Conservation (phyloP, 139 green algal species). For the Picochlorum sp. region DNA sequence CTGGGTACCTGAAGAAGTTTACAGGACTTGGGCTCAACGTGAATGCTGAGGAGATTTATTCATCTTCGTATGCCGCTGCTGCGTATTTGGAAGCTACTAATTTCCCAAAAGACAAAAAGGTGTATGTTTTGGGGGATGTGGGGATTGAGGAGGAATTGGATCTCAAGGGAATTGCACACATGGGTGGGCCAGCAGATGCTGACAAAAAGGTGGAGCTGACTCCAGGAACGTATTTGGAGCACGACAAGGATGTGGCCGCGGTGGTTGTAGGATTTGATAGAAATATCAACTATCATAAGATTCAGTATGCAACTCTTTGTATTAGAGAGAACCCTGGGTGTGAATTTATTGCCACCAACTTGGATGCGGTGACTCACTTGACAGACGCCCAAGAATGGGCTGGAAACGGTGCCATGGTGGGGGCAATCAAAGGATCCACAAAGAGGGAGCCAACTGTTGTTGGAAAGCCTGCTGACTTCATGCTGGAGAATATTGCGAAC, state of each 20-base stretch:
- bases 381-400: slow-evolving; percentile 96
- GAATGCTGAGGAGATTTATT: slow-evolving; percentile 96
- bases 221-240: slow-evolving; percentile 74
- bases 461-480: slow-evolving; percentile 93
- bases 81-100: slow-evolving; percentile 92
- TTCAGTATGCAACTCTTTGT: slow-evolving; percentile 97
- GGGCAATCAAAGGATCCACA: slow-evolving; percentile 84
- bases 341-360: slow-evolving; percentile 98
- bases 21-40: slow-evolving; percentile 82
- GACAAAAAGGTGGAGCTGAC: slow-evolving; percentile 79
- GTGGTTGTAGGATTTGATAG: slow-evolving; percentile 98
- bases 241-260: slow-evolving; percentile 85
- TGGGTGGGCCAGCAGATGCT: slow-evolving; percentile 85
- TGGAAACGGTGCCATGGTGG: slow-evolving; percentile 94
- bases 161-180: slow-evolving; percentile 79
- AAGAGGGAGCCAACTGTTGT: slow-evolving; percentile 89
- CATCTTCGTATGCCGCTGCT: slow-evolving; percentile 94
- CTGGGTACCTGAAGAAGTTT: slow-evolving; percentile 96
- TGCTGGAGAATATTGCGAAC: slow-evolving; percentile 91
- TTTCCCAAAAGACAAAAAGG: slow-evolving; percentile 91
- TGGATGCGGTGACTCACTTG: slow-evolving; percentile 95
- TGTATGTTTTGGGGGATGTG: slow-evolving; percentile 81
- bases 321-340: slow-evolving; percentile 96
- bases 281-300: slow-evolving; percentile 99
- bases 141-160: slow-evolving; percentile 95